Base-by-base conservation (phyloP, 164 flowering plant species). In the Kalanchoe fedtschenkoi region DNA sequence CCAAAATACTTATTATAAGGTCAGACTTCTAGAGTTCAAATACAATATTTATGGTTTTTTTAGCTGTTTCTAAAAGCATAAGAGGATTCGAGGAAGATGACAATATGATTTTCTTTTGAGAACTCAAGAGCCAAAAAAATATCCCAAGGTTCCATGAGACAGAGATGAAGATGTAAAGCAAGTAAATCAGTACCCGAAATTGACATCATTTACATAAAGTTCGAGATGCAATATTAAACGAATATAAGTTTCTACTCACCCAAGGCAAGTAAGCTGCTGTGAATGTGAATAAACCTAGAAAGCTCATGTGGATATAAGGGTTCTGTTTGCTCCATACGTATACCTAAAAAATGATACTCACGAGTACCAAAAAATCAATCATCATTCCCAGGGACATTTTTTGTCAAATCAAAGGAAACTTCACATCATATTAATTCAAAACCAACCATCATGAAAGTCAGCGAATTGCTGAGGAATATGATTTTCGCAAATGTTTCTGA, bases 281-380 rank as follows among this genome's bases (percentile, higher is more conserved):
- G 69, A 95, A 95, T 56, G 97, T 95, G 73, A 95, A 95, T 7
- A 95, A 84, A 8, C 99, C 99, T 81, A 95, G 73, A 81, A 95
- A 95, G 69, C 99, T 95, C 99, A 95, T 95, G 67, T 85, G 99
- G 65, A 95, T 95, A 60, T 68, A 91, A 15, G 99, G 99, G 74
- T 91, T 91, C 75, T 88, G 97, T 77, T 95, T 95, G 87, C 99
- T 95, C 99, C 99, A 95, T 28, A 95, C 97, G 77, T 95, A 95
- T 29, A 95, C 99, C 99, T 93, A 80, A 21, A 62, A 15, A 60
- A 24, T 3, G 67, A 11, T 17, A 19, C 62, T 19, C 55, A 41
- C 0, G 35, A 63, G 38, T 13, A 66, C 28, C 33, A 21, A 32
- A 43, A 10, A 34, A 51, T 17, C 34, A 41, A 1, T 66, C 4